These are phyloP conservation scores for Neurospora tetrasperma DNA, from an alignment of 495 filamentous ascomycete species.

Conservation along the genomic window DNA sequence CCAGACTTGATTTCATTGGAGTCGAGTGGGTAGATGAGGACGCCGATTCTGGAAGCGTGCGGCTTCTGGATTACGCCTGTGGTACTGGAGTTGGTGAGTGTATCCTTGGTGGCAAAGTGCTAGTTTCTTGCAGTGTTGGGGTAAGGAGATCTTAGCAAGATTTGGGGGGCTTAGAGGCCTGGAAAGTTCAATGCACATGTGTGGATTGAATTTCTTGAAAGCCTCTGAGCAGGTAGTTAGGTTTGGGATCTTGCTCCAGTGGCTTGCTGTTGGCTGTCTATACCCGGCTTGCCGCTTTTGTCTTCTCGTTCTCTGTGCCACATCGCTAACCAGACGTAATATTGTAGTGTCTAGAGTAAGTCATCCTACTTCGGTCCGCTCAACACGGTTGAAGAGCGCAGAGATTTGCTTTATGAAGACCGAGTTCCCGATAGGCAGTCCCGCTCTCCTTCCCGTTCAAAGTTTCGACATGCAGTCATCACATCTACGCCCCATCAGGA, in stretches of 20 bases:
- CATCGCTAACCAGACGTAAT: not conserved
- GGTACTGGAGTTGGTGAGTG: slow-evolving; percentile 50
- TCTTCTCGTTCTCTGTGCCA: not conserved
- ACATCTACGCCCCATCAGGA: too few species aligned
- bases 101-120: slow-evolving; percentile 35
- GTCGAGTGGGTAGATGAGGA: slow-evolving; percentile 40
- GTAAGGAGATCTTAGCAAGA: not conserved
- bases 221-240: not conserved
- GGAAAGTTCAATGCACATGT: not conserved
- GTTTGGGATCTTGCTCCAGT: not conserved
- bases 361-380: not conserved
- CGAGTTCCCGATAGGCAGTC: not conserved
- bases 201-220: not conserved
- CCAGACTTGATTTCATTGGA: slow-evolving; percentile 51
- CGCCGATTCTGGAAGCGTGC: slow-evolving; percentile 30
- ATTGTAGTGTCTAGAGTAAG: slow-evolving; percentile 9
- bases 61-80: slow-evolving; percentile 66
- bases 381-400: not conserved
- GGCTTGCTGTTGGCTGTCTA: not conserved
- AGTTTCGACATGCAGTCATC: not conserved
- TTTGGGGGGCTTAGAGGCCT: not conserved
- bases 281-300: not conserved
- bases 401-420: not conserved
- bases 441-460: not conserved
- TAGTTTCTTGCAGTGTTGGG: not conserved